Base-by-base conservation (phyloP, 305 asterid genomes). In the Withania somnifera region DNA sequence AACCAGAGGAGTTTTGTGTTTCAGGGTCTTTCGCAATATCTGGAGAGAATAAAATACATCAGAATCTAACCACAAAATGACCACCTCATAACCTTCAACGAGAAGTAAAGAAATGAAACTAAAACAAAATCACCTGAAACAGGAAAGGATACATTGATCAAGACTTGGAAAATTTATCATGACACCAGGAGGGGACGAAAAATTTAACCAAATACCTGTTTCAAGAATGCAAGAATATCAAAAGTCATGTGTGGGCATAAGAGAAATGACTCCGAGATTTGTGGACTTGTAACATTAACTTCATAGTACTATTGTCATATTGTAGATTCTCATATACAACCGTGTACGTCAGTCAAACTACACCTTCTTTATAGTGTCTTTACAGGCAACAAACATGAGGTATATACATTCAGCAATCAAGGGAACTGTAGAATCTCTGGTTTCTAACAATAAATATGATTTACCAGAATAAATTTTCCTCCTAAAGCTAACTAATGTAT, bases 1-100 rank as follows among this genome's bases (percentile, higher is more conserved):
- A 94, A 80, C 97, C 95, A 66, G 97, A 92, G 13, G 98, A 93
- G 80, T 95, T 93, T 68, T 93, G 92, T n/a, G 97, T 91, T 86
- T 92, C 95, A 3, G 89, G 19, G 14, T 26, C 14, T 93, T 95
- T 86, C 98, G 90, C 94, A 90, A 93, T 45, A 95, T 93, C 97
- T 95, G 92, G 54, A 84, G 67, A 5, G 34, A 52, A 78, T 52
- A 51, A 52, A 53, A 66, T 83, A 81, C 84, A 78, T 64, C 42
- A 80, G 83, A 45, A 83, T 54, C 22, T 68, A 30, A 73, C 26
- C 40, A 73, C 79, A 45, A 30, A 14, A 47, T 24, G 58, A 73
- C 4, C 26, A 14, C 42, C 79, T 26, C 42, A 14, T 73, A 73
- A 73, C 47, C 60, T 26, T 47, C 42, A 73, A 0, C 2, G 24